Conservation (phyloP, 257 asterid genomes). For the Nemophila menziesii region DNA sequence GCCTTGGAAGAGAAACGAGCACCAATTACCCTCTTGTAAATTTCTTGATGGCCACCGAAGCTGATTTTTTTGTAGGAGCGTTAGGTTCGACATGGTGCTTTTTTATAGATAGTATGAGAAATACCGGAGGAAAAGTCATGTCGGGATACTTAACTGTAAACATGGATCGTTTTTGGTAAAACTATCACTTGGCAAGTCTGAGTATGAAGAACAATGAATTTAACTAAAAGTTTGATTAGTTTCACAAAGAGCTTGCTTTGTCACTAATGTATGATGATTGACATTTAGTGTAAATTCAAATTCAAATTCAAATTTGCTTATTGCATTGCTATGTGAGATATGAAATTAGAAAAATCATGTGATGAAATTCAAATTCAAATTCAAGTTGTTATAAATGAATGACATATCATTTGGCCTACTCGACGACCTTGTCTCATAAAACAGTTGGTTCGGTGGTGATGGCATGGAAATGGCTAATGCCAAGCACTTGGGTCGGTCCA, state of each 20-base stretch:
- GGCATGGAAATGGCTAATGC: too few relatives aligned
- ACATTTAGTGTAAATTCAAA: neutral
- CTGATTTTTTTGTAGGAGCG: slow-evolving; percentile 86
- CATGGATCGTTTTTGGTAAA: slow-evolving; percentile 89
- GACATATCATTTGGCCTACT: too few relatives aligned
- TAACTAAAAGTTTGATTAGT: neutral
- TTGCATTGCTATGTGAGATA: neutral
- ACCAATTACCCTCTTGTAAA: slow-evolving; percentile 86
- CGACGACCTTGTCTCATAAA: too few relatives aligned
- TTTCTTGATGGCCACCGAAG: slow-evolving; percentile 92
- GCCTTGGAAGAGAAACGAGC: slow-evolving; percentile 85
- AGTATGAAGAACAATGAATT: neutral
- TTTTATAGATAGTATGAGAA: slow-evolving; percentile 91
- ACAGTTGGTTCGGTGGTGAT: too few relatives aligned
- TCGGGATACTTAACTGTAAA: slow-evolving; percentile 90
- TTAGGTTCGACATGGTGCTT: slow-evolving; percentile 92
- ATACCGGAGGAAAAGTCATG: slow-evolving; percentile 88
- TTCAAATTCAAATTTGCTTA: neutral
- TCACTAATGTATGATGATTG: neutral
- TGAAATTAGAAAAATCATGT: neutral
- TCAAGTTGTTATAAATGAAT: too few relatives aligned
- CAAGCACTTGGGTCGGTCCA: too few relatives aligned
- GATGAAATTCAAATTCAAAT: too few relatives aligned
- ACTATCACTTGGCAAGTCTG: neutral
- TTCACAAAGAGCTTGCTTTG: neutral